Percentiles rank a stretch among this genome's conserved stretches.
Evolutionary conservation across 1,284 basidiomycete species (phyloP).

Genomic region (Stereum hirsutum): DNA sequence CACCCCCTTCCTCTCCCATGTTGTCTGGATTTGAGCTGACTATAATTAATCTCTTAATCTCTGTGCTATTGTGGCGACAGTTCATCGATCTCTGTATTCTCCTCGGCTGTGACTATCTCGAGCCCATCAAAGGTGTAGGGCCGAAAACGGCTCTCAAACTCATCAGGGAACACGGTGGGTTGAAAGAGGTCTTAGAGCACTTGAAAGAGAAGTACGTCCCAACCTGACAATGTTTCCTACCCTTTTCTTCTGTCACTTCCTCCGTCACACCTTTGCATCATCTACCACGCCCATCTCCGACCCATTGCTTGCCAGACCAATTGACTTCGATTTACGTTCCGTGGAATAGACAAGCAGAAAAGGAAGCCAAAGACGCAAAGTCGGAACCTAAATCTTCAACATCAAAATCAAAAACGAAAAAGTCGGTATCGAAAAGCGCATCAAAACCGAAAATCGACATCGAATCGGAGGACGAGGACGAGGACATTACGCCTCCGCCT

Average conservation of each 20-base stretch:
- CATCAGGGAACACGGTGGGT: slow-evolving; percentile 76
- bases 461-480: too few relatives aligned
- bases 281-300: neutral
- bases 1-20: neutral
- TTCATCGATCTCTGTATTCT: slow-evolving; percentile 98
- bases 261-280: too few relatives aligned
- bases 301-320: neutral
- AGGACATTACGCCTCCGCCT: too few relatives aligned
- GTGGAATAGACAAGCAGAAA: slow-evolving; percentile 30
- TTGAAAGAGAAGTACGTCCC: slow-evolving; percentile 67
- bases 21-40: too few relatives aligned
- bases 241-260: neutral
- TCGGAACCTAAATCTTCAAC: too few relatives aligned
- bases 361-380: too few relatives aligned
- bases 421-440: too few relatives aligned
- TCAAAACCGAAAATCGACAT: too few relatives aligned
- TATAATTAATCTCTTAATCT: too few relatives aligned
- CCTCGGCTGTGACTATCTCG: slow-evolving; percentile 96
- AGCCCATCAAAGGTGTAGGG: slow-evolving; percentile 92
- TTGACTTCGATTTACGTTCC: neutral
- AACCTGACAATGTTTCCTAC: neutral
- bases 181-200: slow-evolving; percentile 79
- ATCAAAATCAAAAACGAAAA: too few relatives aligned
- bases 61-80: too few relatives aligned
- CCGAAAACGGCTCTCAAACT: slow-evolving; percentile 95